Base-by-base conservation (phyloP, 2,329 filamentous ascomycete species). In the Microdochium bolleyi region DNA sequence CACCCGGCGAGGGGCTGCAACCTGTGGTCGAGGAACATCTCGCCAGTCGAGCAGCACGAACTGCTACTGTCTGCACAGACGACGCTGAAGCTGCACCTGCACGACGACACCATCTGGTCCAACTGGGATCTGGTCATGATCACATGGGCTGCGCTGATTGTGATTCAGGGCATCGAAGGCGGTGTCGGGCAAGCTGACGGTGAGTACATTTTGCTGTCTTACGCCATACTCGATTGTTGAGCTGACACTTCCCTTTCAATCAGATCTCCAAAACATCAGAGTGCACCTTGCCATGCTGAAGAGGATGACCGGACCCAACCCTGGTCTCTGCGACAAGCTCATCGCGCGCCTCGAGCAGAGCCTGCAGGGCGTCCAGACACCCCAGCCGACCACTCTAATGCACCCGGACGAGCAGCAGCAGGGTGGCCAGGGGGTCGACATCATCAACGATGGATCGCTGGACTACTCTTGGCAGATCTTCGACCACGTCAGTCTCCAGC, bases 71-170 rank as follows among this genome's bases (percentile, higher is more conserved):
- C 71, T 2, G 70, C 71, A 1, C 61, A 70, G 14, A 69, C 70
- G 1, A 67, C 71, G 0, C 58, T 74, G 19, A 69, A 67, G 53
- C 57, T 73, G 2, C 70, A 73, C 46, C 62, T 67, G 3, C 61
- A 67, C n/a, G 71, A 73, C 51, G 59, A 66, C 22, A 65, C 67
- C 1, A 73, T 73, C 52, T 73, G 71, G 71, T 66, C 69, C 3
- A 73, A 73, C 48, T 74, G 69, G 66, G 71, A 73, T 44, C 58
- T 73, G 1, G 65, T 73, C 21, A 70, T 74, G 57, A 74, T 74
- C 50, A 72, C 71, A 0, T 73, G 70, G 71, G 71, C 71, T 5
- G 70, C 71, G 2, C 58, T 73, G 9, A 69, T 73, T n/a, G 69
- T 73, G 1, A 57, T 74, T 1, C 70, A 73, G 54, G 71, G 66